Evolutionary conservation across 1,284 basidiomycete species (phyloP).

Genomic region (Cutaneotrichosporon cavernicola): DNA sequence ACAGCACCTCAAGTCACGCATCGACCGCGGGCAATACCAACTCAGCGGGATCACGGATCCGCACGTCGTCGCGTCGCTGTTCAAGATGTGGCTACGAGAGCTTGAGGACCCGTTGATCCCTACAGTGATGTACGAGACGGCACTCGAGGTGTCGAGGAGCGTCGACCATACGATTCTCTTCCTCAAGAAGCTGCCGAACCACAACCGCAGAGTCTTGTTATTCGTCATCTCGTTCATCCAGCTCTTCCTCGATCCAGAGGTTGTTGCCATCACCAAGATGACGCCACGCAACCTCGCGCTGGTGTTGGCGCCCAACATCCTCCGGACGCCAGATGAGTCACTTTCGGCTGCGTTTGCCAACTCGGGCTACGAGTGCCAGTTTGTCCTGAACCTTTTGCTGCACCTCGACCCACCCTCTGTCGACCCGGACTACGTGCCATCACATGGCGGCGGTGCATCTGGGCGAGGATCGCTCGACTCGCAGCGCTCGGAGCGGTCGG

Average conservation of each 20-base stretch:
- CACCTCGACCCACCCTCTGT: conserved; percentile 71
- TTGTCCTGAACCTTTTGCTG: conserved; percentile 76
- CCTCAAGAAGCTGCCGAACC: conserved; percentile 71
- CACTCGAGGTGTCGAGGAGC: conserved; percentile 60
- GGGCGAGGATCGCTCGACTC: conserved; percentile 15
- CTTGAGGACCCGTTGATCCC: conserved; percentile 83
- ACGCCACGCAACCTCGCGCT: conserved; percentile 59
- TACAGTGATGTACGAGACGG: conserved; percentile 66
- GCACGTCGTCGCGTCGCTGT: conserved; percentile 77
- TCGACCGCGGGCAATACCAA: conserved; percentile 85
- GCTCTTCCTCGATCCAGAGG: conserved; percentile 73
- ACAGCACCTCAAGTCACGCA: conserved; percentile 77
- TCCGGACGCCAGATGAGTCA: conserved; percentile 75
- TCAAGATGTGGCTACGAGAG: conserved; percentile 90
- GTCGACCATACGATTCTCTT: conserved; percentile 69
- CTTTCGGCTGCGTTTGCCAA: conserved; percentile 85
- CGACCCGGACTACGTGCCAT: conserved; percentile 63
- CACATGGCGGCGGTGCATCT: conserved; percentile 21
- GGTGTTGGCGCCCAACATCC: conserved; percentile 83
- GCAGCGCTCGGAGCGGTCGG: background rate
- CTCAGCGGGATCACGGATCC: conserved; percentile 75
- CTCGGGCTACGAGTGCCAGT: conserved; percentile 80
- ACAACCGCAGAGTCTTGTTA: conserved; percentile 76
- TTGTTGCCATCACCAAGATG: conserved; percentile 77
- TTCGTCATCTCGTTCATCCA: conserved; percentile 87